phyloP scores from a whole-genome alignment of 1,284 basidiomycete species.

The Neotropicomus parvogracilis region DNA sequence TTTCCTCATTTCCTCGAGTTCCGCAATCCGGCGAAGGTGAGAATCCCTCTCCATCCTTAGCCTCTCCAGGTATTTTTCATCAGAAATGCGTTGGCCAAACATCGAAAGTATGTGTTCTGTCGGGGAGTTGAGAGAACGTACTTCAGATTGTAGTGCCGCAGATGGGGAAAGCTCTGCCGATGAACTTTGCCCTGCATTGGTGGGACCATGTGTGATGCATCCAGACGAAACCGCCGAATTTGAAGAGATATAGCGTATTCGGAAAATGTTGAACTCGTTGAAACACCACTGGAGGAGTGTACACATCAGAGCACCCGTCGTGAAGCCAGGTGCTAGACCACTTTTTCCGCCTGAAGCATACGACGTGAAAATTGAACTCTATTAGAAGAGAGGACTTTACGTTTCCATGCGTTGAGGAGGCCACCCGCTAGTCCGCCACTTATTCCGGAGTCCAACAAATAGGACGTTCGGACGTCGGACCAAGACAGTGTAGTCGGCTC shows the following conservation, averaged over 20 bases:
- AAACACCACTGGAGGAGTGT: conserved; percentile 56
- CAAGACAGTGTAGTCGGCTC: conserved; percentile 33
- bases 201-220: background rate
- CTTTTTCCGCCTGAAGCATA: conserved; percentile 38
- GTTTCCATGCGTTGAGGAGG: conserved; percentile 43
- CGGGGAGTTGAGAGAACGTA: conserved; percentile 14
- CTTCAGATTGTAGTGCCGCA: conserved; percentile 9
- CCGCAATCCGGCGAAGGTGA: conserved; percentile 50
- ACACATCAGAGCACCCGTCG: conserved; percentile 53
- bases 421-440: conserved; percentile 65
- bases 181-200: conserved; percentile 1
- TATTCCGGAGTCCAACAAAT: conserved; percentile 57
- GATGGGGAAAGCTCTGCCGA: conserved; percentile 1
- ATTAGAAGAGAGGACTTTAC: conserved; percentile 26
- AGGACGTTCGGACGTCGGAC: conserved; percentile 52
- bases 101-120: conserved; percentile 38
- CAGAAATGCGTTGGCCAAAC: conserved; percentile 52
- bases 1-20: conserved; percentile 48
- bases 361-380: background rate
- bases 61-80: conserved; percentile 59
- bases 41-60: conserved; percentile 51
- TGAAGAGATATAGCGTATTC: conserved; percentile 52
- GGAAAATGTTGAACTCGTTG: conserved; percentile 59
- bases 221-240: conserved; percentile 8
- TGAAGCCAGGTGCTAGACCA: conserved; percentile 48